Evolutionary conservation across 129 eudicot genomes (phyloP), one percentile per base, ranked within the genome.

Genomic region (Scalesia atractyloides): DNA sequence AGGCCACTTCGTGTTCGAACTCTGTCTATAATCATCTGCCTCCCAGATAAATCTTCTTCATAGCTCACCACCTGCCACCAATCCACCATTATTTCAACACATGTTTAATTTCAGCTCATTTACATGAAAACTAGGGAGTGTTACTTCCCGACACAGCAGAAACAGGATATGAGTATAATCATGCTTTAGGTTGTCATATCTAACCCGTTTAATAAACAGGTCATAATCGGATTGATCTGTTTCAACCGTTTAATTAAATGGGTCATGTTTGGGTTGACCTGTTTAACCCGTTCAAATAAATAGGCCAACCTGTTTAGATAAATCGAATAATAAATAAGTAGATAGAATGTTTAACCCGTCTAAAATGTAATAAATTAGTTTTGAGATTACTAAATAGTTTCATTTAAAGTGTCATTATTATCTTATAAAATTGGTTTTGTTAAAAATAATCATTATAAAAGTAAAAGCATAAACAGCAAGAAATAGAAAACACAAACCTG

Each of bases 21-120:
- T 85, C 95, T 83, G 70, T 92, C 97, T 60, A 93, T 89, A 30
- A 93, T 89, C 98, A 87, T 85, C 73, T 93, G 97, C 76, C 95
- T 84, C 70, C 95, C 92, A 0, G 98, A 85, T 68, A 93, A 81
- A 78, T 93, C 97, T 81, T 87, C 97, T 82, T 88, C 98, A 73
- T 93, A 93, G 20, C 90, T 80, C 68, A 93, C 98, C 75, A 89
- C 86, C 98, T 93, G 86, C 44, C 44, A 8, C 76, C 84, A 54
- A 22, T 26, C 43, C 43, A 8, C 76, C 84, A 54, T 33, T 26
- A 37, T 67, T 17, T 17, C 13, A 75, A 43, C 66, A 24, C 77
- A 44, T 0, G 19, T 62, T 63, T 63, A 50, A 50, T 30, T 48
- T 16, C 26, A 62, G 37, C 47, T 16, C 5, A 0, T 62, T 62